These are phyloP conservation scores for Aspergillus hancockii DNA, from an alignment of 495 filamentous ascomycete species.

Conservation along the genomic window DNA sequence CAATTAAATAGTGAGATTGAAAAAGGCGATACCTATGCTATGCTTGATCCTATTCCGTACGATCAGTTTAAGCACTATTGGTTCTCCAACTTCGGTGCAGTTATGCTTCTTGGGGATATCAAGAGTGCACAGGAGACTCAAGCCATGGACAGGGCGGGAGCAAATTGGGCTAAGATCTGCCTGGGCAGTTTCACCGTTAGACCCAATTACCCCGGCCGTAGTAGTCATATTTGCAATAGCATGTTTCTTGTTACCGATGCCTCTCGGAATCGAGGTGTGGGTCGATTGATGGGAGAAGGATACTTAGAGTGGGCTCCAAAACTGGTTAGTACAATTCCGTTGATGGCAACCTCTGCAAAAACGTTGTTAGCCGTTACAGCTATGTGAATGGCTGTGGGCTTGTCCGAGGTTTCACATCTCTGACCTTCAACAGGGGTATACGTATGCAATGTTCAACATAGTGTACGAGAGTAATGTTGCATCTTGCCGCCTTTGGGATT, in stretches of 20 bases:
- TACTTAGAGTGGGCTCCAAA: constrained; percentile 95
- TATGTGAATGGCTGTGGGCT: background rate
- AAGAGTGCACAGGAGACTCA: constrained; percentile 61
- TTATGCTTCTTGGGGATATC: constrained; percentile 88
- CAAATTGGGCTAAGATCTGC: constrained; percentile 83
- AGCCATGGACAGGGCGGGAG: constrained; percentile 53
- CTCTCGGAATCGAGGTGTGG: constrained; percentile 85
- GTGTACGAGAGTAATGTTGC: constrained; percentile 98
- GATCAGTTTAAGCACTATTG: constrained; percentile 84
- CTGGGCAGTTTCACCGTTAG: constrained; percentile 96
- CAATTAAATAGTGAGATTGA: constrained; percentile 95
- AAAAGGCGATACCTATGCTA: constrained; percentile 94
- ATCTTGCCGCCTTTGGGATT: constrained; percentile 95
- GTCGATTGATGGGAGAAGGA: constrained; percentile 87
- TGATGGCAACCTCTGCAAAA: background rate
- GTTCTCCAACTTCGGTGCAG: constrained; percentile 92
- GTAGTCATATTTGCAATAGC: constrained; percentile 94
- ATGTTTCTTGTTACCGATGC: constrained; percentile 93
- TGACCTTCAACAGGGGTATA: constrained; percentile 65
- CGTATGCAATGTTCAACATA: constrained; percentile 95
- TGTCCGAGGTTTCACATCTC: background rate
- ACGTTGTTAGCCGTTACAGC: background rate
- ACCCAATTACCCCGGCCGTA: constrained; percentile 95
- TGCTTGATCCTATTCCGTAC: constrained; percentile 75
- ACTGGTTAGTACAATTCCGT: constrained; percentile 53